Evolutionary conservation across 495 filamentous ascomycete genomes (phyloP), one percentile per base, ranked within the genome.

Genomic region (Cercophora scortea): DNA sequence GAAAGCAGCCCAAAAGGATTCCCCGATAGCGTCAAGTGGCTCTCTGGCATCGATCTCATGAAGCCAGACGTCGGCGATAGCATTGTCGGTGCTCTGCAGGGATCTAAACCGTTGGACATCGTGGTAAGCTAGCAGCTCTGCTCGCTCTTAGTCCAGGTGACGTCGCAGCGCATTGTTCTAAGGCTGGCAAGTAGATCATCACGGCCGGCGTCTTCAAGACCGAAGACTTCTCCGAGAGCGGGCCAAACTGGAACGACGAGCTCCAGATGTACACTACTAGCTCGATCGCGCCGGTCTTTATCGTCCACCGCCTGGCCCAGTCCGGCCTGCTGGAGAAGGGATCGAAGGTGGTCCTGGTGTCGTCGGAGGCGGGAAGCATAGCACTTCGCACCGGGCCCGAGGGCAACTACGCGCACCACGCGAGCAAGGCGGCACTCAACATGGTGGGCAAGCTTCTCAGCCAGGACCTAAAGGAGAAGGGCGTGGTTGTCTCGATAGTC

Each of bases 321-420:
- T 71, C 75, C 0, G 72, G 71, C 0, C 56, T 83, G 12, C 52
- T 88, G 13, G 61, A 55, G 11, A 46, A 49, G 0, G 75, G 76
- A 8, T 77, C 77, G 42, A 86, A 86, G 58, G 64, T 89, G 33
- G 71, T 88, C 38, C 66, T 89, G 2, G 75, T 89, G 18, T 81
- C 79, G 35, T 82, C 79, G 33, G 86, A 89, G 69, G 76, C 77
- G 11, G 86, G 86, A 4, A 84, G 79, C 54, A 86, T 88, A 52
- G 77, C 80, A 6, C 66, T 89, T 16, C 75, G 85, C 6, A 81
- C 86, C 60, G 75, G 86, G 62, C 85, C 83, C 0, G 85, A 84
- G 8, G 86, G 85, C 0, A 87, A 87, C 61, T 88, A 81, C 61
- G 85, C 76, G 3, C 84, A 88, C 61, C 85, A 89, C 73, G 86